phyloP scores from a whole-genome alignment of 2,329 filamentous ascomycete genomes.

The Raffaelea arxii region DNA sequence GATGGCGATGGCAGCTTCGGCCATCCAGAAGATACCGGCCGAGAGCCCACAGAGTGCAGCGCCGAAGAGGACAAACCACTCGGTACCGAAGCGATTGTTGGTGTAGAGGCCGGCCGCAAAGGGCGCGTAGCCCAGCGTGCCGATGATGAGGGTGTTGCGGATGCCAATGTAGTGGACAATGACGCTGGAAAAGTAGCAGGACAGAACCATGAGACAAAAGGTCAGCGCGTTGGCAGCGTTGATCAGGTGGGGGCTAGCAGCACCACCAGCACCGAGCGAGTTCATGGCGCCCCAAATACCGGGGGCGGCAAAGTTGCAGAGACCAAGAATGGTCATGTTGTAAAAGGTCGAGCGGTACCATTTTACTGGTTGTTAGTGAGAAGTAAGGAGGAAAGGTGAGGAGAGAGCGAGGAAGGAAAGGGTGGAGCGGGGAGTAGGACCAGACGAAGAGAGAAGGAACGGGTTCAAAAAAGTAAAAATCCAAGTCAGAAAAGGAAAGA shows the following conservation, averaged over 20 bases:
- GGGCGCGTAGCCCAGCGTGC: slow-evolving; percentile 63
- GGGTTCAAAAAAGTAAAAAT: no score
- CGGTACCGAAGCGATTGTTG: slow-evolving; percentile 59
- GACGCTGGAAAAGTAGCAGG: slow-evolving; percentile 53
- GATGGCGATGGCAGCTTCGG: slow-evolving; percentile 64
- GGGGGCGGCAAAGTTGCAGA: slow-evolving; percentile 61
- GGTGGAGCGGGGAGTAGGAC: no score
- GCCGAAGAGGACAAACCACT: slow-evolving; percentile 61
- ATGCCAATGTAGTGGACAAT: slow-evolving; percentile 61
- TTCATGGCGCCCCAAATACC: slow-evolving; percentile 70
- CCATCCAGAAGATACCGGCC: slow-evolving; percentile 67
- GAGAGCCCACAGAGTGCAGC: slow-evolving; percentile 62
- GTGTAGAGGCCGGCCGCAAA: slow-evolving; percentile 63
- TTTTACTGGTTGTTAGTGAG: no score
- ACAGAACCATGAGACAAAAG: slow-evolving; percentile 53
- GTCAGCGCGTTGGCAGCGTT: slow-evolving; percentile 64
- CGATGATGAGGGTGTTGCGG: slow-evolving; percentile 60
- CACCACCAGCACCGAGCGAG: slow-evolving; percentile 59
- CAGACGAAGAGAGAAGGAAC: no score
- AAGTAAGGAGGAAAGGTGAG: no score
- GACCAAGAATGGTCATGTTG: slow-evolving; percentile 61
- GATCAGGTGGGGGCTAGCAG: slow-evolving; percentile 53
- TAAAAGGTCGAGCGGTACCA: slow-evolving; percentile 66
- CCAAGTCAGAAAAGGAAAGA: no score
- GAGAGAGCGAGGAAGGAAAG: no score